These are phyloP conservation scores for Tuber brumale DNA, from an alignment of 495 filamentous ascomycete species.

Conservation along the genomic window DNA sequence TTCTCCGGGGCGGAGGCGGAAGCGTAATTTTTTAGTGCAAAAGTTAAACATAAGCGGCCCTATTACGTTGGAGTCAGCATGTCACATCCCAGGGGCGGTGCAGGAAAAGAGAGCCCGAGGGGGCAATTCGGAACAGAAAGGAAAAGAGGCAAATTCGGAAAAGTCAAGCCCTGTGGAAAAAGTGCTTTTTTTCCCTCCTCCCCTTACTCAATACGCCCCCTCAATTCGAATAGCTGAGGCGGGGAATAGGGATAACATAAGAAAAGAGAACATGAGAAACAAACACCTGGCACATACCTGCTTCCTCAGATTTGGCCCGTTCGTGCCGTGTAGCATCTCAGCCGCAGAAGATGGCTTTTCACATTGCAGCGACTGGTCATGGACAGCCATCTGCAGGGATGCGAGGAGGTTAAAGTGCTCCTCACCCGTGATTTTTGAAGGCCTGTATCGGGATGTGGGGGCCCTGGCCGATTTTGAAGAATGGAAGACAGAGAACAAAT, in stretches of 20 bases:
- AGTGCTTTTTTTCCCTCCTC: neutral
- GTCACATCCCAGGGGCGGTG: neutral
- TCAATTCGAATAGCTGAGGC: neutral
- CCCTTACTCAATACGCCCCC: too few species aligned
- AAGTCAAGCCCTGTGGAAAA: neutral
- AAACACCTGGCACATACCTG: slow-evolving; percentile 16
- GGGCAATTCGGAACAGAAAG: neutral
- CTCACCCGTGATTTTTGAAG: slow-evolving; percentile 12
- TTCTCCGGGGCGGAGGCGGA: slow-evolving; percentile 16
- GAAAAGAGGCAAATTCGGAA: neutral
- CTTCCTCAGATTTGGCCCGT: slow-evolving; percentile 22
- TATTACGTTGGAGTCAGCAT: slow-evolving; percentile 9
- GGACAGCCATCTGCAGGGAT: slow-evolving; percentile 32
- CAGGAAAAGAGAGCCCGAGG: neutral
- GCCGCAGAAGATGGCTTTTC: slow-evolving; percentile 19
- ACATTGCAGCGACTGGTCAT: neutral
- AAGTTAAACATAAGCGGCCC: slow-evolving; percentile 30
- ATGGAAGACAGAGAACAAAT: slow-evolving; percentile 23
- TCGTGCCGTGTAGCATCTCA: slow-evolving; percentile 30
- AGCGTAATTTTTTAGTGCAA: slow-evolving; percentile 28
- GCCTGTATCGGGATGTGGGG: slow-evolving; percentile 21
- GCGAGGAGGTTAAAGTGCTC: slow-evolving; percentile 30
- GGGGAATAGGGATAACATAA: neutral
- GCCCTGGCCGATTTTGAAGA: neutral
- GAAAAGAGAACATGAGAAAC: neutral